Evolutionary conservation across 108 stramenopile species (phyloP), one percentile per base, ranked within the genome.

Genomic region (Pseudonitzschia delicatissima): DNA sequence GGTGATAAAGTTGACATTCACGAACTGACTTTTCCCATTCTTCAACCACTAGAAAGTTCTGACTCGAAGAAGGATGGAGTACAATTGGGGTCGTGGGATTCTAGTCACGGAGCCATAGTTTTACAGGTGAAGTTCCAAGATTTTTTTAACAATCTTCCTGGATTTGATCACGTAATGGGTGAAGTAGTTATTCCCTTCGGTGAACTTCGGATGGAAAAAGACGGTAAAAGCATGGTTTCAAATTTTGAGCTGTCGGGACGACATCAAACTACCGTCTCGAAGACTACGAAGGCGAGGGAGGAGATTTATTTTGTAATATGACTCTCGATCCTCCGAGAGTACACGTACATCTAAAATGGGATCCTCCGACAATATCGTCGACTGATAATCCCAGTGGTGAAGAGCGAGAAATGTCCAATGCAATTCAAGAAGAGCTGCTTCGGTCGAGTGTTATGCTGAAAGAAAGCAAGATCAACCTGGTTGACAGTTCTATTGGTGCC

Each of bases 141-240:
- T 67, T 73, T 85, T 57, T 62, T 93, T 25, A 80, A 76, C 71
- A 65, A 64, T 44, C 50, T 89, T 34, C 76, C 77, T 17, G 79
- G 74, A 15, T 87, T 87, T 62, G 90, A 91, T 34, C 72, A 81
- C 55, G 68, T 84, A 5, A 23, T 90, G 28, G 92, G 92, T 1
- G 87, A 91, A 62, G 88, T 94, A 42, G 80, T 76, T 8, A 49
- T 91, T 53, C 90, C 92, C 28, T 37, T 94, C n/a, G 59, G 85
- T 21, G 70, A 78, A 29, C 73, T 94, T 34, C 72, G 74, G 7
- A 68, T 57, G 13, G 69, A 72, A 11, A 72, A 83, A 21, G 79
- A 78, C n/a, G 51, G 73, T 90, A 7, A 66, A 73, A 25, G 92
- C 90, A 4, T 94, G 90, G 90, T 91, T 88, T 59, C 71, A 87